Evolutionary conservation across 1,284 basidiomycete genomes (phyloP), one percentile per base, ranked within the genome.

Genomic region (Termitomyces sp.): DNA sequence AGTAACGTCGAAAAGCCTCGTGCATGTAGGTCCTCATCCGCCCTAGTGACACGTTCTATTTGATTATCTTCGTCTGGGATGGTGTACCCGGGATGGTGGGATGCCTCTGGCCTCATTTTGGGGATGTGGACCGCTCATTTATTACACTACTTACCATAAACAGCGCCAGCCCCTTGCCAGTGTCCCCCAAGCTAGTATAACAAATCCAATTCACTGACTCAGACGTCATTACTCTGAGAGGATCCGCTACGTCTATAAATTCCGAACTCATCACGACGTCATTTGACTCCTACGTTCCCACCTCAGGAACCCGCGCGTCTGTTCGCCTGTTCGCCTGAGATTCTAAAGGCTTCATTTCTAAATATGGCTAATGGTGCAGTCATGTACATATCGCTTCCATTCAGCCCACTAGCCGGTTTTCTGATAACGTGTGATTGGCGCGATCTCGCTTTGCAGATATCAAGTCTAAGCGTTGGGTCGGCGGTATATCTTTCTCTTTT

Each of bases 11-110:
- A 39, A 19, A 26, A 26, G 48, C 53, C 53, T 55, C 48, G 49
- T 55, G 53, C 34, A 40, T 46, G 52, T 54, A 55, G 48, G 26
- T 54, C 49, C 47, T 47, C 28, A 40, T 24, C 52, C 28, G 53
- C 31, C 42, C 30, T 39, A 30, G 42, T 54, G 41, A 39, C 47
- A 54, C 24, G 41, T 36, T 50, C n/a, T 33, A 44, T 54, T 50
- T 38, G 53, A 28, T 42, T 31, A n/a, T 50, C 40, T 34, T 15
- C n/a, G n/a, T 41, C 39, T 17, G 19, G 31, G 21, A 17, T 8
- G 28, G 44, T 1, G 3, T 13, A 21, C 2, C 10, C 7, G 33
- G 30, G 28, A 24, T 36, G 9, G 41, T 13, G 26, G 26, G 33
- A 19, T 19, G 5, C 34, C 47, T 38, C 21, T 36, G 13, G 24